These are phyloP conservation scores for Verbascum thapsus DNA, from an alignment of 257 asterid species.

Conservation along the genomic window DNA sequence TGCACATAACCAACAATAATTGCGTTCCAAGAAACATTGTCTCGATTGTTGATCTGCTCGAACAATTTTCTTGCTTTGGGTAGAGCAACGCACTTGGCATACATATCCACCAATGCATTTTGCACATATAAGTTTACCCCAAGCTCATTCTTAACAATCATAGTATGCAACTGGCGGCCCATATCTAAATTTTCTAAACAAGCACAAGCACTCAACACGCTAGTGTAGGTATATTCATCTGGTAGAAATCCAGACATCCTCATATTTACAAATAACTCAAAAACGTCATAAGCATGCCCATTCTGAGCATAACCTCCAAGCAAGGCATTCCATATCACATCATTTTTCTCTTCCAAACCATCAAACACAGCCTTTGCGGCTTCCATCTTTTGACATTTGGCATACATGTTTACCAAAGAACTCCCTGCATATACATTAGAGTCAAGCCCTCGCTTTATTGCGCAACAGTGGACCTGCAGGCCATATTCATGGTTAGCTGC, in stretches of 20 bases:
- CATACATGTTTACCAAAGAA: slow-evolving; percentile 85
- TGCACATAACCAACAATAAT: slow-evolving; percentile 84
- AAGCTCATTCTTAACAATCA: slow-evolving; percentile 58
- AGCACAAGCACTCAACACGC: slow-evolving; percentile 86
- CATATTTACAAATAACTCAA: slow-evolving; percentile 58
- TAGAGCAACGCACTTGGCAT: slow-evolving; percentile 77
- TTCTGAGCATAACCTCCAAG: slow-evolving; percentile 83
- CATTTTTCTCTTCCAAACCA: slow-evolving; percentile 61
- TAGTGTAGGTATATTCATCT: slow-evolving; percentile 82
- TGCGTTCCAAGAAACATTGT: slow-evolving; percentile 89
- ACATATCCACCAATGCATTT: slow-evolving; percentile 89
- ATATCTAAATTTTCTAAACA: slow-evolving; percentile 47
- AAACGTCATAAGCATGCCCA: slow-evolving; percentile 62
- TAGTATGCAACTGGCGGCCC: slow-evolving; percentile 75
- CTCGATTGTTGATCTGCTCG: slow-evolving; percentile 55
- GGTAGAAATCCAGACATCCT: slow-evolving; percentile 51
- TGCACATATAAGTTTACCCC: slow-evolving; percentile 66
- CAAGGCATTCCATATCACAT: slow-evolving; percentile 79
- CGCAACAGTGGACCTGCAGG: slow-evolving; percentile 79
- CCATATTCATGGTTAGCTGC: slow-evolving; percentile 53
- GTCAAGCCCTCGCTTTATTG: slow-evolving; percentile 71
- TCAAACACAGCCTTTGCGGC: slow-evolving; percentile 67
- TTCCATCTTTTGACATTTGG: slow-evolving; percentile 72
- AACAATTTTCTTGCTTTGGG: slow-evolving; percentile 60
- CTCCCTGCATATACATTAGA: slow-evolving; percentile 85